Conservation (phyloP, 805 yeast species). For the Zygoascus biomembranicola region DNA sequence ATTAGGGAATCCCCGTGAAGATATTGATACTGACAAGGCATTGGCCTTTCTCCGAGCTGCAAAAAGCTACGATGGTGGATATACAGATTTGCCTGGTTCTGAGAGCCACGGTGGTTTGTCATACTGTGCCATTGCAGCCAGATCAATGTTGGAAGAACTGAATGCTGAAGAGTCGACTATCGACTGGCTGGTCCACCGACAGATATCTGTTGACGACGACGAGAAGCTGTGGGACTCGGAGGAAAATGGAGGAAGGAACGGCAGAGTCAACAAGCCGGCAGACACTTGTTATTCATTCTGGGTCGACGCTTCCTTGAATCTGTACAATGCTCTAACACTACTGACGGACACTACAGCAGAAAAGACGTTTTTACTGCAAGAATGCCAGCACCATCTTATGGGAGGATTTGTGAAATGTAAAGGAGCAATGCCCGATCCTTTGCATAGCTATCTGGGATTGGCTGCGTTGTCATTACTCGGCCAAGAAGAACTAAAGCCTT, state of each 20-base stretch:
- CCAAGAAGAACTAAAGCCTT: slow-evolving; percentile 10
- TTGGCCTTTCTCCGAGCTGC: slow-evolving; percentile 32
- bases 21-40: slow-evolving; percentile 40
- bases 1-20: slow-evolving; percentile 32
- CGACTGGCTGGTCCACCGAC: slow-evolving; percentile 60
- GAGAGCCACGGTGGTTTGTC: slow-evolving; percentile 88
- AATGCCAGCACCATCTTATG: slow-evolving; percentile 51
- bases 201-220: slow-evolving; percentile 32
- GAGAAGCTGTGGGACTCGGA: slow-evolving; percentile 3
- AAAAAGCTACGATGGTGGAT: slow-evolving; percentile 56
- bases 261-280: slow-evolving; percentile 73
- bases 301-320: slow-evolving; percentile 52
- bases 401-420: slow-evolving; percentile 78
- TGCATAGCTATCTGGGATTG: slow-evolving; percentile 51
- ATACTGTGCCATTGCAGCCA: slow-evolving; percentile 68
- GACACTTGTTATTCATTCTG: slow-evolving; percentile 90
- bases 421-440: slow-evolving; percentile 48
- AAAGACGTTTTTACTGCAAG: slow-evolving; percentile 37
- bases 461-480: slow-evolving; percentile 35
- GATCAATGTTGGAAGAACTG: slow-evolving; percentile 33
- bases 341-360: slow-evolving; percentile 34
- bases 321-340: slow-evolving; percentile 29
- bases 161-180: slow-evolving; percentile 32
- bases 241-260: slow-evolving; percentile 66
- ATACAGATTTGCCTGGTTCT: slow-evolving; percentile 41